Evolutionary conservation across 2,329 filamentous ascomycete genomes (phyloP).

Genomic region (Sclerotiophoma versabilis): DNA sequence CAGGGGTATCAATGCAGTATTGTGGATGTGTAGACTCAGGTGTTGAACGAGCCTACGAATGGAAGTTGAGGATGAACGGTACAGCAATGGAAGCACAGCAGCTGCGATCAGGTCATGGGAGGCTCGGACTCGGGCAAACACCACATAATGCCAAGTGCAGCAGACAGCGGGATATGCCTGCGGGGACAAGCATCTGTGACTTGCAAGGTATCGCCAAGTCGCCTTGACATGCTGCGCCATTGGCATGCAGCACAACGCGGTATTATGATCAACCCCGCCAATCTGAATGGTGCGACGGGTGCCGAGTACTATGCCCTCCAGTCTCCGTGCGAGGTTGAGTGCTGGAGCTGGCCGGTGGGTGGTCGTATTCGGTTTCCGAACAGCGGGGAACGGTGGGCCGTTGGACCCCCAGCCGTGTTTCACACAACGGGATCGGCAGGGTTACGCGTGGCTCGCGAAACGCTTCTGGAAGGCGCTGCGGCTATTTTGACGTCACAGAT

Average conservation of each 20-base stretch:
- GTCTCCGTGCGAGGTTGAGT: conserved; percentile 1
- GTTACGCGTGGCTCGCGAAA: conserved; percentile 12
- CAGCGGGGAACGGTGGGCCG: conserved; percentile 16
- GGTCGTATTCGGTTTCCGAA: conserved; percentile 19
- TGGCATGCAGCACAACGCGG: background rate
- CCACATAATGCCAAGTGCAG: conserved; percentile 17
- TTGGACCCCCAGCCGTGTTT: conserved; percentile 15
- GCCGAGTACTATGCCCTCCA: conserved; percentile 13
- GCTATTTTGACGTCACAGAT: conserved; percentile 9
- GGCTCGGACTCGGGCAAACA: conserved; percentile 10
- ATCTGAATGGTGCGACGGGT: conserved; percentile 12
- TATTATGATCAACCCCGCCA: conserved; percentile 12
- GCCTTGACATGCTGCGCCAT: conserved; percentile 1
- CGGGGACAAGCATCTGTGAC: conserved; percentile 9
- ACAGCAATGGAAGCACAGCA: background rate
- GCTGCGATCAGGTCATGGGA: conserved; percentile 10
- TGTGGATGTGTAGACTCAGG: conserved; percentile 3
- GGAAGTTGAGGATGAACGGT: conserved; percentile 5
- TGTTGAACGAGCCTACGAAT: conserved; percentile 15
- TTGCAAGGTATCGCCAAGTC: conserved; percentile 18
- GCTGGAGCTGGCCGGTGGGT: background rate
- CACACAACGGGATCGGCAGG: conserved; percentile 12
- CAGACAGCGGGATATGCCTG: conserved; percentile 11
- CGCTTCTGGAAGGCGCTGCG: conserved; percentile 6
- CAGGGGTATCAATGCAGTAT: background rate